phyloP scores from a whole-genome alignment of 2,329 filamentous ascomycete genomes.

The Colletotrichum paranaense region DNA sequence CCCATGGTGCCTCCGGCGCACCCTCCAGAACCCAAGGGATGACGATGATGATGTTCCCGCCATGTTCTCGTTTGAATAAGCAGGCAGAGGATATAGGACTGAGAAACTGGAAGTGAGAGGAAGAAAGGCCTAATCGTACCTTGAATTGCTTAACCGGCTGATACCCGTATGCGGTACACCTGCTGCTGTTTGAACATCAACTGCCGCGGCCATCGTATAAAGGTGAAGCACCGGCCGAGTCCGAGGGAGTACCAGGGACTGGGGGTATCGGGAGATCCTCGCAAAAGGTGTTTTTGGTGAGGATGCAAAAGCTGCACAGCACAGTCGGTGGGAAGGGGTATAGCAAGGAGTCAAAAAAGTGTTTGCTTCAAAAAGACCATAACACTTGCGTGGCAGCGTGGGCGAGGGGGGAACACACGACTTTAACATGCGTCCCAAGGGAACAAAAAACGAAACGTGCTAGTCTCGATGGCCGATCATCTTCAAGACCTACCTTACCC shows the following conservation, averaged over 20 bases:
- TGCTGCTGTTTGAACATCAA: conserved; percentile 7
- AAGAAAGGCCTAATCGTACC: neutral
- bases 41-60: neutral
- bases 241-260: neutral
- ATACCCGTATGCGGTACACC: neutral
- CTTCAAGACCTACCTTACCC: neutral
- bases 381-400: neutral
- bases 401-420: neutral
- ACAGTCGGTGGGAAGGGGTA: neutral
- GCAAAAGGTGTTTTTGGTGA: neutral
- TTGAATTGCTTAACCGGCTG: neutral
- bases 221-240: neutral
- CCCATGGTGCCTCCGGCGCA: neutral
- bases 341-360: neutral
- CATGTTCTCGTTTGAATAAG: neutral
- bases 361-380: neutral
- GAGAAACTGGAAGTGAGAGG: neutral
- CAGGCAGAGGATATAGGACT: neutral
- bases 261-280: too few species aligned
- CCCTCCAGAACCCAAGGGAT: neutral
- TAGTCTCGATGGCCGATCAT: neutral
- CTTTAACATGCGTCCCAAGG: conserved; percentile 10
- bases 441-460: neutral
- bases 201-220: conserved; percentile 26
- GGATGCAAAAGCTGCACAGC: neutral